Evolutionary conservation across 2,329 filamentous ascomycete genomes (phyloP).

Genomic region (Sporothrix brunneoviolacea): DNA sequence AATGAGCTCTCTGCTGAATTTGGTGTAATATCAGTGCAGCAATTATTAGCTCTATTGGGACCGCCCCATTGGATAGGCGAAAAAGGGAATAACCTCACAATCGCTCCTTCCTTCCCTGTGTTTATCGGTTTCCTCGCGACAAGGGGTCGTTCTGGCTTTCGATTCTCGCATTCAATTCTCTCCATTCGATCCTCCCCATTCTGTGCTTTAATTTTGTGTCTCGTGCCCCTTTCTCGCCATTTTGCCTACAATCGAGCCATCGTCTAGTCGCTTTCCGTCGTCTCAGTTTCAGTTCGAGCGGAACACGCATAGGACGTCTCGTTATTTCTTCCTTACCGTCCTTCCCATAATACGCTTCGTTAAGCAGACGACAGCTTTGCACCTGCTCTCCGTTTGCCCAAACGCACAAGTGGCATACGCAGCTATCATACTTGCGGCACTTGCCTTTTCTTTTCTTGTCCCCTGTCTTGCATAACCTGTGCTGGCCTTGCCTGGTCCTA

Average conservation of each 20-base stretch:
- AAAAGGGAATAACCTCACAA: conserved; percentile 11
- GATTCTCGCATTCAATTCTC: too few relatives aligned
- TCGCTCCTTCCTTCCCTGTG: conserved; percentile 3
- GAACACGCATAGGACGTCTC: conserved; percentile 1
- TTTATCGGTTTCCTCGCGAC: too few relatives aligned
- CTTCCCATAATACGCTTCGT: neutral
- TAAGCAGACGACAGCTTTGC: neutral
- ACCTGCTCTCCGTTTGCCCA: neutral
- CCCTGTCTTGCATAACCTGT: neutral
- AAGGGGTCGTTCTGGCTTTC: too few relatives aligned
- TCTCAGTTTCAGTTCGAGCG: conserved; percentile 13
- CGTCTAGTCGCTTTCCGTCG: neutral
- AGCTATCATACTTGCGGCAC: too few relatives aligned
- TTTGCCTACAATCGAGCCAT: neutral
- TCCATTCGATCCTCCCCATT: too few relatives aligned
- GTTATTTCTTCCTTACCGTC: neutral
- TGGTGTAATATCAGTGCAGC: neutral
- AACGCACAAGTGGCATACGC: too few relatives aligned
- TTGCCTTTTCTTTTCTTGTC: too few relatives aligned
- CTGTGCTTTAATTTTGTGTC: neutral
- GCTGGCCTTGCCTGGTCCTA: too few relatives aligned
- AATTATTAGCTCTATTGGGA: conserved; percentile 10
- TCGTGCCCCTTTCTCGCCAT: neutral
- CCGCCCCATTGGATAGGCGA: conserved; percentile 11
- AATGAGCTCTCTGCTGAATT: conserved; percentile 13